Evolutionary conservation across 345 rosid genomes (phyloP).

Genomic region (Gynandropsis gynandra): DNA sequence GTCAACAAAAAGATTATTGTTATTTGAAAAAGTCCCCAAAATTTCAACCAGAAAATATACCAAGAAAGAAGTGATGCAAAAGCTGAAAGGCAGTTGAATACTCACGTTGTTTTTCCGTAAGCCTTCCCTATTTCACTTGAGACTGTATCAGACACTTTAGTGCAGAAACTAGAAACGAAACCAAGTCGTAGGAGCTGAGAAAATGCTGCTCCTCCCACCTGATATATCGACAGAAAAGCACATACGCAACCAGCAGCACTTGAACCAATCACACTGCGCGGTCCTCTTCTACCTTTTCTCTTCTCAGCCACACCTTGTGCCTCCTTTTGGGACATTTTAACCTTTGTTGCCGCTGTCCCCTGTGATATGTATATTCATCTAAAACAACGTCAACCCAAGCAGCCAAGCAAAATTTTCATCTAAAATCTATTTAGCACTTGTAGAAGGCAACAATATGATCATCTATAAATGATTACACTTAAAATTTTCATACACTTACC

Average conservation of each 20-base stretch:
- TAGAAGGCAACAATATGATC: too few species aligned
- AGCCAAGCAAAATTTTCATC: neutral
- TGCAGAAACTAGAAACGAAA: constrained; percentile 91
- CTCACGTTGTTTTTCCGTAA: constrained; percentile 92
- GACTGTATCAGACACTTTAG: constrained; percentile 89
- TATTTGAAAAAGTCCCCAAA: constrained; percentile 9
- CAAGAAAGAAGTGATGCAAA: constrained; percentile 17
- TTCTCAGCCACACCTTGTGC: constrained; percentile 95
- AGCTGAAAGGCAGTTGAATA: constrained; percentile 18
- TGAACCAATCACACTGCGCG: constrained; percentile 94
- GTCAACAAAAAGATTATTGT: constrained; percentile 15
- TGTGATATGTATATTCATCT: constrained; percentile 27
- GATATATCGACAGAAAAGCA: constrained; percentile 63
- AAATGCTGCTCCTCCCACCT: constrained; percentile 51
- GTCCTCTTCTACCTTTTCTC: constrained; percentile 92
- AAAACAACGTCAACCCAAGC: constrained; percentile 23
- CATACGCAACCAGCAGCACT: constrained; percentile 95
- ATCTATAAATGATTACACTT: too few species aligned
- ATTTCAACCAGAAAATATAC: neutral
- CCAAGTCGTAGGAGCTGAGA: constrained; percentile 60
- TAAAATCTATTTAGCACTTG: neutral
- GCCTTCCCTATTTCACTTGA: constrained; percentile 98
- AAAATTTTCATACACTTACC: too few species aligned
- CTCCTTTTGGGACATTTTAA: constrained; percentile 93
- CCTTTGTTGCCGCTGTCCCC: constrained; percentile 96